phyloP scores from a whole-genome alignment of 1,284 basidiomycete genomes.

The Trametes sp. region DNA sequence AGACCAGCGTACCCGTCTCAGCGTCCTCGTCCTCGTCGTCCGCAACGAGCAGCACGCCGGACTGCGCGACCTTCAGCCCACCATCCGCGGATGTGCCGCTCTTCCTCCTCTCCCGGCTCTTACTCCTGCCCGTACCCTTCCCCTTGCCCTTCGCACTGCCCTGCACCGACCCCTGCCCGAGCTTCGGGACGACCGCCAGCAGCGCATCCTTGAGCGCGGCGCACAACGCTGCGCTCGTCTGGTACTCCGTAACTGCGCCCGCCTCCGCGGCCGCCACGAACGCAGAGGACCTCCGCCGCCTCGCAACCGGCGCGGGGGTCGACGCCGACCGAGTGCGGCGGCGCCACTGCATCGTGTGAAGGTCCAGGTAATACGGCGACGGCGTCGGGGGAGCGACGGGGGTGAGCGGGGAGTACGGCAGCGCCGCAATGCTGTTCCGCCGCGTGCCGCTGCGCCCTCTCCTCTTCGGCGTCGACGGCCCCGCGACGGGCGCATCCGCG shows the following conservation, averaged over 20 bases:
- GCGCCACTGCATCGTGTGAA: slow-evolving; percentile 23
- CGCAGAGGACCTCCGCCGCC: not conserved
- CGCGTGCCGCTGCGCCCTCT: slow-evolving; percentile 4
- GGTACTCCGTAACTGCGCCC: slow-evolving; percentile 19
- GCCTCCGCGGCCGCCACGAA: not conserved
- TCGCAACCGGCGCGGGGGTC: slow-evolving; percentile 9
- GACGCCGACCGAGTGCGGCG: slow-evolving; percentile 14
- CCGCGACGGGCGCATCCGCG: not conserved
- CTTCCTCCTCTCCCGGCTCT: slow-evolving; percentile 1
- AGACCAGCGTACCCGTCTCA: slow-evolving; percentile 10
- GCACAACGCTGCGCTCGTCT: slow-evolving; percentile 14
- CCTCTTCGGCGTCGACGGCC: not conserved
- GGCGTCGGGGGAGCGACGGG: not conserved
- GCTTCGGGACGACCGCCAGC: slow-evolving; percentile 8
- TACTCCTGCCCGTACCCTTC: slow-evolving; percentile 1
- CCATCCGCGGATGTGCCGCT: not conserved
- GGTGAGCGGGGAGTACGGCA: not conserved
- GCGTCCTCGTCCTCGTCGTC: slow-evolving; percentile 2
- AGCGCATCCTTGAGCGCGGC: slow-evolving; percentile 16
- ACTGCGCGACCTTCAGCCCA: slow-evolving; percentile 18
- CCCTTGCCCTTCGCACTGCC: not conserved
- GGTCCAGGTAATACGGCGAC: slow-evolving; percentile 24
- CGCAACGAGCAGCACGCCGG: slow-evolving; percentile 23
- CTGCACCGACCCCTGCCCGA: not conserved
- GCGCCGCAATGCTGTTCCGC: slow-evolving; percentile 3